Base-by-base conservation (phyloP, 2,329 filamentous ascomycete genomes). In the Polychaeton citri region DNA sequence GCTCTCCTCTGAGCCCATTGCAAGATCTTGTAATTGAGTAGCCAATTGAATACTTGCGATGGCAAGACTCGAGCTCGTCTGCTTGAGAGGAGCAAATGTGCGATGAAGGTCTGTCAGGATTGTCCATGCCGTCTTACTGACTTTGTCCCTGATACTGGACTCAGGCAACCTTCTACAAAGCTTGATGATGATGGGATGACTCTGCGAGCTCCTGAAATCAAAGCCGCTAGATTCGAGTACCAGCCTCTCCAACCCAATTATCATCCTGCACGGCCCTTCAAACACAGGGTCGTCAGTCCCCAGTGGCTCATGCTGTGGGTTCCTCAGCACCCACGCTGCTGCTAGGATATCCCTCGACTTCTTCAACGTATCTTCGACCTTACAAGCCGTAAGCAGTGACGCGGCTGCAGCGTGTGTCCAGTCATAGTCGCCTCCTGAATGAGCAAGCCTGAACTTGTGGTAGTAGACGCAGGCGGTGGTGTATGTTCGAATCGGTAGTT, bases 291-390 rank as follows among this genome's bases (percentile, higher is more conserved):
- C 86, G 58, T 96, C 88, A 3, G 82, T 74, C 13, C 80, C 80
- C 24, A 79, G 56, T 57, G 81, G 60, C 60, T 85, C 70, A 59
- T 81, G 57, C 61, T 79, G 40, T 50, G 73, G 53, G 61, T 67
- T 72, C 60, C 86, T 90, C 24, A 93, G 64, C 53, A 94, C 95
- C 61, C 88, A 85, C 17, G 84, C 80, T 1, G 87, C 86, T 39
- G 85, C 92, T 12, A 96, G 68, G 42, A 98, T 92, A 44, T 98
- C 90, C 39, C 75, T 77, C 3, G 85, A 93, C 65, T 96, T 96
- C 63, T 98, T 98, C 46, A 95, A 73, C 0, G 90, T 98, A 58
- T 98, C 90, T 60, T 98, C 90, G 32, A 92, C 86, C 64, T 98
- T 98, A 68, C 88, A 96, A 2, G 87, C 87, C 2, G 87, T 82